Percentiles rank a stretch among this genome's conserved stretches.
Evolutionary conservation across 305 asterid genomes (phyloP).

Genomic region (Solanum aculeatissimum): DNA sequence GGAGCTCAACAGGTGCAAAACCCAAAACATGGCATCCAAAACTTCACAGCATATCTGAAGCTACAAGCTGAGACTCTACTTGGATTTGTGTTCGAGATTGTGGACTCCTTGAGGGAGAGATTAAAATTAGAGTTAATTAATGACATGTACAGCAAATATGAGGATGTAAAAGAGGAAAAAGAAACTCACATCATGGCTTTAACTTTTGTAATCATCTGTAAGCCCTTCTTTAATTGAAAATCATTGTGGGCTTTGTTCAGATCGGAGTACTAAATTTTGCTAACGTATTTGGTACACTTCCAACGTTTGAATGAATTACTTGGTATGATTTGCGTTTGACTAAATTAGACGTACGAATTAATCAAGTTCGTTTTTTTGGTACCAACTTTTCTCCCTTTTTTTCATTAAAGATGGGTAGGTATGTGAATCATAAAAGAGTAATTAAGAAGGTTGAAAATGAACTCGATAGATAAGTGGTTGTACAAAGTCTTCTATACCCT

Average conservation of each 20-base stretch:
- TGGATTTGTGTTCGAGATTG: neutral
- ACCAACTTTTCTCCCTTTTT: neutral
- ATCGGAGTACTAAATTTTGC: neutral
- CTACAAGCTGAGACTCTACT: slow-evolving; percentile 37
- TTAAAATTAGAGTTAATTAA: neutral
- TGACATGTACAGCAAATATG: neutral
- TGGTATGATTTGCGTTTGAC: neutral
- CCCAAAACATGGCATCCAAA: slow-evolving; percentile 79
- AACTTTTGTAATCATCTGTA: neutral
- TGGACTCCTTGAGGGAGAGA: neutral
- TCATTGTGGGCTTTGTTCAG: neutral
- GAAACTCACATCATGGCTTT: neutral
- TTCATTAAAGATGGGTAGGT: neutral
- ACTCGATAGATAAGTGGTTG: neutral
- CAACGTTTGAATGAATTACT: neutral
- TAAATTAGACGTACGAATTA: neutral
- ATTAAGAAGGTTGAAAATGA: neutral
- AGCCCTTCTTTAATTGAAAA: neutral
- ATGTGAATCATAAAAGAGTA: neutral
- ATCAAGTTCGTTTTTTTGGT: neutral
- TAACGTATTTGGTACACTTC: neutral
- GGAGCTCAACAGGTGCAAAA: slow-evolving; percentile 29
- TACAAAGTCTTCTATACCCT: no score
- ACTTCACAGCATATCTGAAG: slow-evolving; percentile 71
- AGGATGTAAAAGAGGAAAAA: neutral